These are phyloP conservation scores for Akanthomyces muscarius DNA, from an alignment of 2,329 filamentous ascomycete species.

Conservation along the genomic window DNA sequence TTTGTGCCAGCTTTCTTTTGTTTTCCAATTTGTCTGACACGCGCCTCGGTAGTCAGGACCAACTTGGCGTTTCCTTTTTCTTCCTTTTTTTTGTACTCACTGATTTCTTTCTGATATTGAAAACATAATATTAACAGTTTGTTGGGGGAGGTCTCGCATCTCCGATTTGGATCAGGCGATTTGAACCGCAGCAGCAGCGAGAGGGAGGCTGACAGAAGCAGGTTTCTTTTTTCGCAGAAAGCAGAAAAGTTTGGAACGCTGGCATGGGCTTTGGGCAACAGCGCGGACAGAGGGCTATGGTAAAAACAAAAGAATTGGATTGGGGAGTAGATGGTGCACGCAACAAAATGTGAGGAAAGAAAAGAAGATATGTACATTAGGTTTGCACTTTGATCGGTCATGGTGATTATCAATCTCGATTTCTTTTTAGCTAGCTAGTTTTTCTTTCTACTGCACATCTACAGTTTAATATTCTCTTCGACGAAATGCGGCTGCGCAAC, in stretches of 20 bases:
- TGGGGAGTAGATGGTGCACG: neutral
- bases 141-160: neutral
- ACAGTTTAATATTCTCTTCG: slow-evolving; percentile 12
- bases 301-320: slow-evolving; percentile 1
- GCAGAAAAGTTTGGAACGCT: neutral
- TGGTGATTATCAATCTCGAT: neutral
- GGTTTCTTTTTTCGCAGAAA: neutral
- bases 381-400: neutral
- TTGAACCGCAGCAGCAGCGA: neutral
- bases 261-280: neutral
- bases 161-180: neutral
- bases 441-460: neutral
- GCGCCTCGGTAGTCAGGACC: neutral
- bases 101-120: neutral
- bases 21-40: neutral
- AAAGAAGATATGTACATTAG: neutral
- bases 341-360: neutral
- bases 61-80: neutral
- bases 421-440: neutral
- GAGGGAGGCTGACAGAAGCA: neutral
- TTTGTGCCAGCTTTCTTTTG: neutral
- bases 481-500: slow-evolving; percentile 22
- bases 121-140: slow-evolving; percentile 3
- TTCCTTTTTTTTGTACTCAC: neutral
- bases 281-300: neutral